These are phyloP conservation scores for Apiotrichum mycotoxinovorans DNA, from an alignment of 1,284 basidiomycete genomes.

Conservation along the genomic window DNA sequence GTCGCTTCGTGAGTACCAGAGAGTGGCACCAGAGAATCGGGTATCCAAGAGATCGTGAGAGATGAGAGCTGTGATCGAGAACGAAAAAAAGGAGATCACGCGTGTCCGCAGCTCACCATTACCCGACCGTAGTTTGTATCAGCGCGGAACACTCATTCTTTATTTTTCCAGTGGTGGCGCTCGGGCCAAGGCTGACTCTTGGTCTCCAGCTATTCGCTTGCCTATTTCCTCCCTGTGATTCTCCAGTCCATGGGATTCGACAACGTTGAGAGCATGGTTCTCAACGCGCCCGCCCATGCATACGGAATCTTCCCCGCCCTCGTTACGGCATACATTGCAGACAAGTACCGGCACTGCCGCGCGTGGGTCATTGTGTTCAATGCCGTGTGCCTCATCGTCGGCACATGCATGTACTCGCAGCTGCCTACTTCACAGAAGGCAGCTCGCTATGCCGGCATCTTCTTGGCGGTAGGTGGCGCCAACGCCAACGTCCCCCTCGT, in stretches of 20 bases:
- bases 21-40: too few species aligned
- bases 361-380: slow-evolving; percentile 11
- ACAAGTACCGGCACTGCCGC: slow-evolving; percentile 19
- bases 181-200: slow-evolving; percentile 47
- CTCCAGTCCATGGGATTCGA: slow-evolving; percentile 47
- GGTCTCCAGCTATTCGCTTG: slow-evolving; percentile 35
- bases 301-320: slow-evolving; percentile 44
- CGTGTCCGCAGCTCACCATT: too few species aligned
- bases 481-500: slow-evolving; percentile 39
- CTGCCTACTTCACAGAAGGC: slow-evolving; percentile 3
- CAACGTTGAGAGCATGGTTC: slow-evolving; percentile 34
- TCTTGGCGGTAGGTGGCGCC: slow-evolving; percentile 40
- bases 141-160: too few species aligned
- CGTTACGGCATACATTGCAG: slow-evolving; percentile 34
- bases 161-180: too few species aligned
- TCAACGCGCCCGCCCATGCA: slow-evolving; percentile 50
- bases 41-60: too few species aligned
- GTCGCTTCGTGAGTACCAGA: slow-evolving; percentile 31
- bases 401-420: slow-evolving; percentile 20
- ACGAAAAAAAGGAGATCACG: too few species aligned
- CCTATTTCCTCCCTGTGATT: slow-evolving; percentile 51
- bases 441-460: slow-evolving; percentile 13
- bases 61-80: too few species aligned
- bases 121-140: too few species aligned
- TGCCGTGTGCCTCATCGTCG: slow-evolving; percentile 8